A percentile compares a stretch with the other conserved stretches of the same genome.
These are phyloP conservation scores for Mortierella sp. DNA, from an alignment of 371 early-diverging fungal genomes.

Conservation along the genomic window DNA sequence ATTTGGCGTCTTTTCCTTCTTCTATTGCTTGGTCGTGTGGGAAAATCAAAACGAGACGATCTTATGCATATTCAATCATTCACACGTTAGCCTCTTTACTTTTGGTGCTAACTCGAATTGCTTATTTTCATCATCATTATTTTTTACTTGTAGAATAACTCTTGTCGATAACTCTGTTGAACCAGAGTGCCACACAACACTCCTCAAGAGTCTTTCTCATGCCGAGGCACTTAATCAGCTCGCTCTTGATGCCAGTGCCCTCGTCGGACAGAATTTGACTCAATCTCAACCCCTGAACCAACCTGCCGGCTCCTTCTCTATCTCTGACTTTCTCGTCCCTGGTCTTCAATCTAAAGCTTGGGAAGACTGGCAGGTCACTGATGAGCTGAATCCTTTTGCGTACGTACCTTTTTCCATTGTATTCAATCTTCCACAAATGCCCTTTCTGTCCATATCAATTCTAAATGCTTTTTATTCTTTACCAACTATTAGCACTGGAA, in stretches of 20 bases:
- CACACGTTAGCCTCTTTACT: background rate
- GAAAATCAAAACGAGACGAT: background rate
- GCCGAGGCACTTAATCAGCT: conserved; percentile 26
- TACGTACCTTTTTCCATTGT: conserved; percentile 9
- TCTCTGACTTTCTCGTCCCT: conserved; percentile 54
- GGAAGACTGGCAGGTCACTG: conserved; percentile 56
- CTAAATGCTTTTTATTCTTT: background rate
- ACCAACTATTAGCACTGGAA: conserved; percentile 5
- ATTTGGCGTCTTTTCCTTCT: background rate
- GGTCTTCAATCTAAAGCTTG: conserved; percentile 54
- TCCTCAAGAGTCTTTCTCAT: conserved; percentile 19
- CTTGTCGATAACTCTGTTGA: conserved; percentile 29
- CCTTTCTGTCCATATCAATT: background rate
- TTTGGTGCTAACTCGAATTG: background rate
- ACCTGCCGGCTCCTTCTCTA: conserved; percentile 32
- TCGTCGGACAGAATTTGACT: conserved; percentile 5
- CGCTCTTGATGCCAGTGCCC: conserved; percentile 18
- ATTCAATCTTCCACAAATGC: background rate
- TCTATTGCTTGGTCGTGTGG: conserved; percentile 6
- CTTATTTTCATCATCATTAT: background rate
- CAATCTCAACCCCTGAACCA: background rate
- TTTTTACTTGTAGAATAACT: conserved; percentile 15
- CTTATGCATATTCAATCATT: background rate
- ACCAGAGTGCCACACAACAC: conserved; percentile 14
- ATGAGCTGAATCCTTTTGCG: conserved; percentile 36